A percentile compares a stretch with the other conserved stretches of the same genome.
Conservation (phyloP, 371 early-diverging fungal species). For the Mortierella polycephala region DNA sequence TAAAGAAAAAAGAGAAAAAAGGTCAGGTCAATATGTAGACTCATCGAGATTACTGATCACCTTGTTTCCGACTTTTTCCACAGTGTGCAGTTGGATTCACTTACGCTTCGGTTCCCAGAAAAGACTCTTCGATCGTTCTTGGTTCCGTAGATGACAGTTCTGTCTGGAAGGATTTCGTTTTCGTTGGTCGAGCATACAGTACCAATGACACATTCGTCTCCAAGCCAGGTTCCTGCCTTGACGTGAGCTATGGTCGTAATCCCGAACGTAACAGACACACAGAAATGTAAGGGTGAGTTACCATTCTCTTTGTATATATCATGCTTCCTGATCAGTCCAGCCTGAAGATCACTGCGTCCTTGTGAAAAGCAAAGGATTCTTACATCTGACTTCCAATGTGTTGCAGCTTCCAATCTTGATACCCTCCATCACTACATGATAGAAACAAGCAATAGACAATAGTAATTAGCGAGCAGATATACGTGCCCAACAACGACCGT, state of each 20-base stretch:
- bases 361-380: background rate
- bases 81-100: background rate
- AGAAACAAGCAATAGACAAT: background rate
- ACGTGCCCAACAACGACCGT: background rate
- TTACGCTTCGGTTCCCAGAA: slow-evolving; percentile 46
- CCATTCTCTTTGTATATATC: background rate
- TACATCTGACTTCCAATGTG: slow-evolving; percentile 76
- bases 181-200: slow-evolving; percentile 73
- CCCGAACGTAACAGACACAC: background rate
- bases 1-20: background rate
- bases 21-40: background rate
- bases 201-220: slow-evolving; percentile 81
- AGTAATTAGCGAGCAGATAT: background rate
- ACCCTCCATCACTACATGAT: slow-evolving; percentile 73
- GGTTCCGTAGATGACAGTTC: slow-evolving; percentile 77
- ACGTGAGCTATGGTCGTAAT: slow-evolving; percentile 61
- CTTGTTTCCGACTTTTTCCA: slow-evolving; percentile 4
- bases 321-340: no score
- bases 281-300: no score
- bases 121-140: slow-evolving; percentile 68
- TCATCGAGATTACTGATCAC: slow-evolving; percentile 34
- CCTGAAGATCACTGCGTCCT: no score
- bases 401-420: slow-evolving; percentile 74
- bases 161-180: slow-evolving; percentile 70
- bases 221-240: slow-evolving; percentile 68